Conservation (phyloP, 1,284 basidiomycete species). For the Naganishia sp. region DNA sequence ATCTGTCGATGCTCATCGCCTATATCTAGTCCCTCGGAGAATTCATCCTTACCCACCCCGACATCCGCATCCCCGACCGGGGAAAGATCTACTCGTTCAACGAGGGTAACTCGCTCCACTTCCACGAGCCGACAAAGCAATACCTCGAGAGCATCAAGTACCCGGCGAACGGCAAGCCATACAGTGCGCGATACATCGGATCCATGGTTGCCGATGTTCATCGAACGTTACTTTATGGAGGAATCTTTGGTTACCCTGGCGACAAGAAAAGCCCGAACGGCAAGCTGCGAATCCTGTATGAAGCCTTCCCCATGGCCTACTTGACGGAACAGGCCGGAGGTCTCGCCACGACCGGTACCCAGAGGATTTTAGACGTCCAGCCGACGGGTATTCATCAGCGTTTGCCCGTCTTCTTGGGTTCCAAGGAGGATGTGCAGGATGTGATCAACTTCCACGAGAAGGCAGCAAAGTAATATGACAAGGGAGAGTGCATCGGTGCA, state of each 20-base stretch:
- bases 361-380: conserved; percentile 87
- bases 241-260: conserved; percentile 97
- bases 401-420: conserved; percentile 90
- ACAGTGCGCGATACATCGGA: conserved; percentile 94
- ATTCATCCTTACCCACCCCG: conserved; percentile 98
- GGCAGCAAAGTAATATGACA: conserved; percentile 6
- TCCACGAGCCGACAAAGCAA: conserved; percentile 75
- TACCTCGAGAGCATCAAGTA: conserved; percentile 96
- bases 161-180: conserved; percentile 74
- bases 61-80: conserved; percentile 88
- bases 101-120: conserved; percentile 95
- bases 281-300: conserved; percentile 92
- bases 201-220: conserved; percentile 77
- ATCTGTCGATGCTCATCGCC: background rate
- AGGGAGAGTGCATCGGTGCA: background rate
- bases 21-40: conserved; percentile 72
- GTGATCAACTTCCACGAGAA: conserved; percentile 74
- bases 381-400: conserved; percentile 90
- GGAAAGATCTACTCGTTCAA: conserved; percentile 99
- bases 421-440: conserved; percentile 91
- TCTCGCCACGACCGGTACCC: conserved; percentile 88
- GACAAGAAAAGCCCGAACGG: conserved; percentile 92
- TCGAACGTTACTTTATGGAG: conserved; percentile 82
- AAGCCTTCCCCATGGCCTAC: conserved; percentile 99
- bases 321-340: conserved; percentile 97